Percentiles rank a stretch among this genome's conserved stretches.
Evolutionary conservation across 2,329 filamentous ascomycete species (phyloP).

Genomic region (Penicillium griseofulvum): DNA sequence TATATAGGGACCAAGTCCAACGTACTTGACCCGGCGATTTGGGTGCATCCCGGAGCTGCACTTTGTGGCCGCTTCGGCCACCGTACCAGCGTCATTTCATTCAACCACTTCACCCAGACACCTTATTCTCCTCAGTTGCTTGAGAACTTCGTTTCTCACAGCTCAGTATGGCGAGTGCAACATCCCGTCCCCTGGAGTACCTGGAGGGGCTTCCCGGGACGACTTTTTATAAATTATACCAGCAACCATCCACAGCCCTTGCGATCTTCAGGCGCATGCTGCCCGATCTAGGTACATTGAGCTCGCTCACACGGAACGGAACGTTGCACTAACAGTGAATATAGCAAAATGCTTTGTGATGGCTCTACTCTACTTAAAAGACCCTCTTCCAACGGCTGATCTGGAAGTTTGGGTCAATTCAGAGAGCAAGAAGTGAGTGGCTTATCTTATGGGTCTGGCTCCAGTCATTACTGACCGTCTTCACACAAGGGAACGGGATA

Average conservation of each 20-base stretch:
- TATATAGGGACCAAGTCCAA: constrained; percentile 1
- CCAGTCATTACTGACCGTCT: neutral
- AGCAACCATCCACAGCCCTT: constrained; percentile 90
- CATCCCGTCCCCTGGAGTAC: constrained; percentile 74
- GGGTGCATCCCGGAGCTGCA: constrained; percentile 25
- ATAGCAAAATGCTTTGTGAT: constrained; percentile 93
- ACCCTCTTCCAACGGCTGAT: constrained; percentile 73
- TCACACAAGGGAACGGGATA: constrained; percentile 67
- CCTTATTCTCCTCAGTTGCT: constrained; percentile 19
- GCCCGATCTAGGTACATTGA: constrained; percentile 71
- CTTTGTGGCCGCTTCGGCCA: constrained; percentile 27
- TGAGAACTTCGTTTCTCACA: constrained; percentile 21
- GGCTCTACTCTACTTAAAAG: constrained; percentile 86
- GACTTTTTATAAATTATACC: constrained; percentile 87
- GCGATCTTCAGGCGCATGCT: constrained; percentile 98
- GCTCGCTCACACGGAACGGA: constrained; percentile 9
- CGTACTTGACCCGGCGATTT: constrained; percentile 7
- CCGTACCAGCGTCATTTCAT: constrained; percentile 23
- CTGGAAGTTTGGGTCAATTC: constrained; percentile 84
- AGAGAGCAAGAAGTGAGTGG: constrained; percentile 54
- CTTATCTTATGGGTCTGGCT: neutral
- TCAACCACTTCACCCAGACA: constrained; percentile 11
- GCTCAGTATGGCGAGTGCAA: constrained; percentile 54
- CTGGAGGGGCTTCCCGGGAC: constrained; percentile 87
- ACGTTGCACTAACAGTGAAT: constrained; percentile 12